Evolutionary conservation across 2,329 filamentous ascomycete species (phyloP).

Genomic region (Venturia pyrina): DNA sequence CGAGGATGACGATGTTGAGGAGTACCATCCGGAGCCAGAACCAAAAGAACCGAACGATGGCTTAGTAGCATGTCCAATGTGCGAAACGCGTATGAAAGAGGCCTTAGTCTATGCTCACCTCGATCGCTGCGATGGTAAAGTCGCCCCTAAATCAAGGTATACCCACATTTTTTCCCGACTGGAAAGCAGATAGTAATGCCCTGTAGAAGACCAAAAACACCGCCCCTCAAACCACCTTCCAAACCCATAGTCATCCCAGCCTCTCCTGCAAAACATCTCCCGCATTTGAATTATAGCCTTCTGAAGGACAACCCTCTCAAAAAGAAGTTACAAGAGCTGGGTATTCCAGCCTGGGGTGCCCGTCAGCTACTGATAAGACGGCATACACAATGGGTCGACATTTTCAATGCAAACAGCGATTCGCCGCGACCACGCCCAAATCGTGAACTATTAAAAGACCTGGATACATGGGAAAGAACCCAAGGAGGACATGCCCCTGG

Average conservation of each 20-base stretch:
- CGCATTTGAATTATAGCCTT: conserved; percentile 76
- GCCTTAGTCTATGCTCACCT: conserved; percentile 71
- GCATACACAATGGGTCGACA: conserved; percentile 86
- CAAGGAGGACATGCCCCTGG: conserved; percentile 53
- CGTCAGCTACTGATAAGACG: conserved; percentile 64
- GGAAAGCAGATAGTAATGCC: not conserved
- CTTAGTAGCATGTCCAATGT: conserved; percentile 76
- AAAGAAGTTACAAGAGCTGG: conserved; percentile 73
- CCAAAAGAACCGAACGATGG: conserved; percentile 52
- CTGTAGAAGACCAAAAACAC: not conserved
- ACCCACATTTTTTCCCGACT: not conserved
- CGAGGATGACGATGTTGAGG: conserved; percentile 30
- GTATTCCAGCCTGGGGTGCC: conserved; percentile 61
- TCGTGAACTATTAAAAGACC: conserved; percentile 61
- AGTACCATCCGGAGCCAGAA: conserved; percentile 16
- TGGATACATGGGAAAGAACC: conserved; percentile 80
- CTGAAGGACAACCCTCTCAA: conserved; percentile 60
- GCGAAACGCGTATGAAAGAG: conserved; percentile 67
- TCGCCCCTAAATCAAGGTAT: conserved; percentile 18
- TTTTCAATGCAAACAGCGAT: conserved; percentile 97
- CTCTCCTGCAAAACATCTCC: conserved; percentile 12
- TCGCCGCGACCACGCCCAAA: conserved; percentile 62
- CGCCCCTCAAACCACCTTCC: not conserved
- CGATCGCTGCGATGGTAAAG: conserved; percentile 48
- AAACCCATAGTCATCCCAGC: conserved; percentile 19